Conservation (phyloP, 179 eudicot species). For the Dionaea muscipula region DNA sequence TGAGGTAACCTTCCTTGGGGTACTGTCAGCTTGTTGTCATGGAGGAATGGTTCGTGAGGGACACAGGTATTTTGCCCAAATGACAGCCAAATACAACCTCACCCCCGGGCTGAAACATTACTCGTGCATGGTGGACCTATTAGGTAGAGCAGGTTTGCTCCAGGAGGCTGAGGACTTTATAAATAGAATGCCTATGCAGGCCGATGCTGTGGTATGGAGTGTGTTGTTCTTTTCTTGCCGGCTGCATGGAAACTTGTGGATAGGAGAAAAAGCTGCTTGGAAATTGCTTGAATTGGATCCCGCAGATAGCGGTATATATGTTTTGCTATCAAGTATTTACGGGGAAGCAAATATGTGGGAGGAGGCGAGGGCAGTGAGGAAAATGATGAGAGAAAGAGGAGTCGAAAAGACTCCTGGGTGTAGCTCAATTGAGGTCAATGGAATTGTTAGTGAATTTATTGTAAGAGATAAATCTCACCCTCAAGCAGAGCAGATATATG, state of each 20-base stretch:
- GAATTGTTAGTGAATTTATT: slow-evolving; percentile 50
- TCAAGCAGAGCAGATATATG: slow-evolving; percentile 41
- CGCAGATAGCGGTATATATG: slow-evolving; percentile 67
- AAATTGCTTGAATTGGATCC: slow-evolving; percentile 75
- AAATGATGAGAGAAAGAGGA: slow-evolving; percentile 52
- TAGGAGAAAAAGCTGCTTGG: slow-evolving; percentile 76
- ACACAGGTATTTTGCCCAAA: slow-evolving; percentile 42
- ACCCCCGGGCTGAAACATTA: slow-evolving; percentile 59
- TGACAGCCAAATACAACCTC: slow-evolving; percentile 41
- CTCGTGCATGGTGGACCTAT: slow-evolving; percentile 71
- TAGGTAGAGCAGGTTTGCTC: slow-evolving; percentile 70
- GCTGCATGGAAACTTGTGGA: slow-evolving; percentile 43
- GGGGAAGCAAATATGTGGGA: slow-evolving; percentile 68
- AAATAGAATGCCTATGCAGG: slow-evolving; percentile 58
- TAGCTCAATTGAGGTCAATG: slow-evolving; percentile 69
- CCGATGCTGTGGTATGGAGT: slow-evolving; percentile 78
- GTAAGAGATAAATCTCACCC: slow-evolving; percentile 68
- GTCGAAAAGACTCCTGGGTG: slow-evolving; percentile 78
- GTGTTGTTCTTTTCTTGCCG: slow-evolving; percentile 72
- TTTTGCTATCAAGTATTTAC: slow-evolving; percentile 67
- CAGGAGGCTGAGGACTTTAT: slow-evolving; percentile 64
- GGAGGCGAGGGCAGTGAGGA: slow-evolving; percentile 52
- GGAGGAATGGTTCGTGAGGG: slow-evolving; percentile 84
- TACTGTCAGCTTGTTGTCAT: slow-evolving; percentile 75
- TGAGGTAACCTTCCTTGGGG: slow-evolving; percentile 68